Percentiles rank a stretch among this genome's conserved stretches.
Evolutionary conservation across 768 basidiomycete genomes (phyloP).

Genomic region (Flagelloscypha sp.): DNA sequence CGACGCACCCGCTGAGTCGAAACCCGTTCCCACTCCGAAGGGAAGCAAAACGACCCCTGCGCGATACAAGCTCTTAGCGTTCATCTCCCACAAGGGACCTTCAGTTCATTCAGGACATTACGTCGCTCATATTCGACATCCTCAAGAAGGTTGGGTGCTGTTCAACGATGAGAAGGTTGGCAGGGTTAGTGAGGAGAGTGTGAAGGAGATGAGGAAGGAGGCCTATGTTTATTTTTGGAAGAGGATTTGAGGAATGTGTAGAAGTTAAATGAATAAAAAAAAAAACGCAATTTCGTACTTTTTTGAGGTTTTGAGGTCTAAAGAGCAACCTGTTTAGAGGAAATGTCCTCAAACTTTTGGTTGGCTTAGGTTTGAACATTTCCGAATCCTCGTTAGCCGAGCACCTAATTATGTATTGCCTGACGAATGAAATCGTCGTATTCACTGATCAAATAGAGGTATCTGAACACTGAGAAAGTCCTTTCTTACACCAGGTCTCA

Average conservation of each 20-base stretch:
- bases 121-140: slow-evolving; percentile 63
- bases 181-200: slow-evolving; percentile 75
- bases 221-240: slow-evolving; percentile 96
- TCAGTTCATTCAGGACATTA: slow-evolving; percentile 95
- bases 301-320: too few relatives aligned
- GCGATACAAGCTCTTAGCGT: slow-evolving; percentile 76
- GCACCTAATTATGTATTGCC: too few relatives aligned
- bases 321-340: too few relatives aligned
- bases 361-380: too few relatives aligned
- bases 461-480: too few relatives aligned
- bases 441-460: too few relatives aligned
- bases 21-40: slow-evolving; percentile 20
- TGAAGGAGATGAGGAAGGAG: slow-evolving; percentile 68
- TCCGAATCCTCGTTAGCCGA: too few relatives aligned
- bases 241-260: slow-evolving; percentile 37
- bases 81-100: slow-evolving; percentile 95
- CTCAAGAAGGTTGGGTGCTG: slow-evolving; percentile 65
- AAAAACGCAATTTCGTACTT: too few relatives aligned
- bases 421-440: too few relatives aligned
- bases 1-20: slow-evolving; percentile 12
- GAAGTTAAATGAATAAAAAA: too few relatives aligned
- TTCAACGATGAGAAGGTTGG: slow-evolving; percentile 98
- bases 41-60: slow-evolving; percentile 65
- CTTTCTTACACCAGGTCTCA: too few relatives aligned
- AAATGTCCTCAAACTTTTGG: too few relatives aligned